Evolutionary conservation across 1,139 yeast genomes (phyloP), one percentile per base, ranked within the genome.

Genomic region (Suzukiozyma palmioleophila): DNA sequence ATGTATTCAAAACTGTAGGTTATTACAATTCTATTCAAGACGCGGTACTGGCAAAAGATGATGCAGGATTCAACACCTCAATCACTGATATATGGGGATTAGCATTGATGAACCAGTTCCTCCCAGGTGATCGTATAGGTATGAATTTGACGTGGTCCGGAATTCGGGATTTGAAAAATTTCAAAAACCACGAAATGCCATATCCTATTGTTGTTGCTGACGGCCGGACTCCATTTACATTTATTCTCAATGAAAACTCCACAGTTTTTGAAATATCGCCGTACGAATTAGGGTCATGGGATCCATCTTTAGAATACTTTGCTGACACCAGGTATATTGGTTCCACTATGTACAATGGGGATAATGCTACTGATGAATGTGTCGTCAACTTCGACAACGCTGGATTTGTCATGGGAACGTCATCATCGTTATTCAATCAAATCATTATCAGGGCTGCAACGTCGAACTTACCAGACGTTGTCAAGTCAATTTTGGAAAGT

Each of bases 41-140:
- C 16, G 62, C 64, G 7, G 41, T 70, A 12, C 41, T 30, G n/a
- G 64, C 63, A 2, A 71, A 70, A 45, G 40, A 46, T 30, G 57
- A 54, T 28, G 68, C 69, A 2, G 72, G 72, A 1, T 71, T 61
- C 46, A 57, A 59, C 9, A 56, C 64, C 18, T 53, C 73, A 6
- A 48, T 69, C 31, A 69, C 76, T 24, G 77, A 71, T 44, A 52
- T 62, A 11, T 71, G 76, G 77, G 76, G 75, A 2, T 47, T 74
- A 26, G 70, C 72, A 1, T 52, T 71, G 25, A 57, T 69, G 4
- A 57, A 62, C 45, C 72, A 67, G 45, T 66, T 70, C 39, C 59
- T 66, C 43, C 30, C 42, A 2, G 47, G 40, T n/a, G 43, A 50
- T 24, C 43, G 47, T 32, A 57, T 60, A 8, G 70, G 70, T 10